phyloP scores from a whole-genome alignment of 768 basidiomycete genomes.

The Rhodotorula graminis region DNA sequence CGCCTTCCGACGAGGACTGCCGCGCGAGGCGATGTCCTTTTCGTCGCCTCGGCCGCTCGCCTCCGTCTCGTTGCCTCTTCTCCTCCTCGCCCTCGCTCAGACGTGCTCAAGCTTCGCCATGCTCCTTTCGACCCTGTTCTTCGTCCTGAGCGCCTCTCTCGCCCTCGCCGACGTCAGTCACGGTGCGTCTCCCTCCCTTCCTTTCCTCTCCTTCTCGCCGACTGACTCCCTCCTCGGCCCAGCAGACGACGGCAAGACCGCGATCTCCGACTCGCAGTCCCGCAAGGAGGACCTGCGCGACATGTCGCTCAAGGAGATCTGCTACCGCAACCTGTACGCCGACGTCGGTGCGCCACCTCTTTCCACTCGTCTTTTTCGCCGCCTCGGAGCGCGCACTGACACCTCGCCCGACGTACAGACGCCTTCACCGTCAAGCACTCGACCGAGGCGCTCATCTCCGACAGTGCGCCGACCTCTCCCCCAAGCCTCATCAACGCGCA shows the following conservation, averaged over 20 bases:
- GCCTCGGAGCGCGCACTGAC: neutral
- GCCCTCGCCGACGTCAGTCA: neutral
- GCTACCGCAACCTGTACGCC: conserved; percentile 7
- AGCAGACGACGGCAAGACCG: neutral
- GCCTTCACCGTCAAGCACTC: neutral
- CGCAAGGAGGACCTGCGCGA: neutral
- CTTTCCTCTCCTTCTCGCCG: neutral
- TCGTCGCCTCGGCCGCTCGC: too few species aligned
- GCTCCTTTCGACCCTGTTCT: neutral
- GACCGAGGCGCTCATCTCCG: neutral
- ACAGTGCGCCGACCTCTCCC: neutral
- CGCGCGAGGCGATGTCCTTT: too few species aligned
- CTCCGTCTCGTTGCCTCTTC: too few species aligned
- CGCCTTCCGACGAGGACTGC: too few species aligned
- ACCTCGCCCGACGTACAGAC: neutral
- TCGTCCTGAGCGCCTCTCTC: neutral
- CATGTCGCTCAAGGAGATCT: conserved; percentile 1
- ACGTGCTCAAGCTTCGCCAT: neutral
- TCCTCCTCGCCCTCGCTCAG: neutral
- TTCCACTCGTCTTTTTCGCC: too few species aligned
- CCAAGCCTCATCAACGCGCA: fast-evolving
- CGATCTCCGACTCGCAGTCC: neutral
- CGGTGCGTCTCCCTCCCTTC: neutral
- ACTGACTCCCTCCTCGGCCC: neutral
- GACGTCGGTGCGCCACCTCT: neutral